These are phyloP conservation scores for Populus hybrid DNA, from an alignment of 441 rosid species.

Conservation along the genomic window DNA sequence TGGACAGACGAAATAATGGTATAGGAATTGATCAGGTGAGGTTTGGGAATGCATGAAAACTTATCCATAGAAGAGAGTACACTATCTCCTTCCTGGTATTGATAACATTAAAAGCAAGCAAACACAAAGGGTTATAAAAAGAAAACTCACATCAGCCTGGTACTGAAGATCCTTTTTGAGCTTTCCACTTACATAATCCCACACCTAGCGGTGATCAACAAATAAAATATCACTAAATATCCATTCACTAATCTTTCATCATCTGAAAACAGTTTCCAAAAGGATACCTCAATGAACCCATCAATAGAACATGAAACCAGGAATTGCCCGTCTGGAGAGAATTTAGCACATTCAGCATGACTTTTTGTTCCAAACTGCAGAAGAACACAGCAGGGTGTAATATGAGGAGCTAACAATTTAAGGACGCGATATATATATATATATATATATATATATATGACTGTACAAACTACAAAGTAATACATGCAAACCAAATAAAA, in stretches of 20 bases:
- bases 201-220: slow-evolving; percentile 54
- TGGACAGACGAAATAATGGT: slow-evolving; percentile 5
- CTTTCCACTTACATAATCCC: slow-evolving; percentile 99
- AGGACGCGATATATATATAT: too few species aligned
- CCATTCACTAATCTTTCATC: slow-evolving; percentile 16
- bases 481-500: slow-evolving; percentile 9
- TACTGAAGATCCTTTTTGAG: slow-evolving; percentile 99
- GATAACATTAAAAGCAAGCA: background rate
- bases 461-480: background rate
- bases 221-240: slow-evolving; percentile 17
- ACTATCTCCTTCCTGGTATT: background rate
- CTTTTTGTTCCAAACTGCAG: slow-evolving; percentile 78
- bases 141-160: slow-evolving; percentile 85
- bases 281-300: slow-evolving; percentile 91
- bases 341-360: slow-evolving; percentile 50
- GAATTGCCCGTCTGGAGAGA: slow-evolving; percentile 99
- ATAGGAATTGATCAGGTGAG: background rate
- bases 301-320: slow-evolving; percentile 97
- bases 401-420: background rate
- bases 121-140: slow-evolving; percentile 4
- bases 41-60: background rate
- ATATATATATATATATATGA: background rate
- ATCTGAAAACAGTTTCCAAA: background rate
- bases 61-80: background rate
- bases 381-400: background rate